Base-by-base conservation (phyloP, 1,139 yeast genomes). In the Nadsonia commutata region DNA sequence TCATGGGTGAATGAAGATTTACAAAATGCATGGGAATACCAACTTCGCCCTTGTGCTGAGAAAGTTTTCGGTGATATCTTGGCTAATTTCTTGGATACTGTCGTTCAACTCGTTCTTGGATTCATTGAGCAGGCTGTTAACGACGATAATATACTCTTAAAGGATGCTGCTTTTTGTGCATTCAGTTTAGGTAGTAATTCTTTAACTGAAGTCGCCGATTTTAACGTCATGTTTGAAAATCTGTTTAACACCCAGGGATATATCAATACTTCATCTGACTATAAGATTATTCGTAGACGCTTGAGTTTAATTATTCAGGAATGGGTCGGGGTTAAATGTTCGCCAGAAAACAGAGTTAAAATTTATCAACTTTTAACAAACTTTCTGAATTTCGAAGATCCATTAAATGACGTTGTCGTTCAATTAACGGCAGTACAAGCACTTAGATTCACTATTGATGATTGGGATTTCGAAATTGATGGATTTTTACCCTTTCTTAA, bases 1-100 rank as follows among this genome's bases (percentile, higher is more conserved):
- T 95, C 84, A 56, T 90, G 94, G 85, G 77, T 84, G 31, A 78
- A 78, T 49, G 94, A 83, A 56, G 94, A 86, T 52, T 65, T 79
- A 46, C 73, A 80, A 38, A 68, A 77, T 6, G 78, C 83, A 53
- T 85, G 85, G 77, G 96, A 88, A 56, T 85, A 68, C 56, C 90
- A 84, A 55, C 70, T 86, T 5, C 69, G 95, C 43, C 88, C 94
- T 2, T 84, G 95, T 59, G 86, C 95, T 0, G 95, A 86, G 52
- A 77, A 79, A 53, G 77, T 85, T 51, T 88, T 78, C 56, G 84
- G 79, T 49, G 94, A 83, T 55, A 62, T 90, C 47, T 71, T 84
- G 38, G 68, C 71, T 39, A 71, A 71, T 48, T 84, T 81, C 59
- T 78, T 78, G 43, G 75, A 72, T 17, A 61, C 70, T n/a, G 66